Base-by-base conservation (phyloP, 1,284 basidiomycete species). In the Leccinum fuscescens region DNA sequence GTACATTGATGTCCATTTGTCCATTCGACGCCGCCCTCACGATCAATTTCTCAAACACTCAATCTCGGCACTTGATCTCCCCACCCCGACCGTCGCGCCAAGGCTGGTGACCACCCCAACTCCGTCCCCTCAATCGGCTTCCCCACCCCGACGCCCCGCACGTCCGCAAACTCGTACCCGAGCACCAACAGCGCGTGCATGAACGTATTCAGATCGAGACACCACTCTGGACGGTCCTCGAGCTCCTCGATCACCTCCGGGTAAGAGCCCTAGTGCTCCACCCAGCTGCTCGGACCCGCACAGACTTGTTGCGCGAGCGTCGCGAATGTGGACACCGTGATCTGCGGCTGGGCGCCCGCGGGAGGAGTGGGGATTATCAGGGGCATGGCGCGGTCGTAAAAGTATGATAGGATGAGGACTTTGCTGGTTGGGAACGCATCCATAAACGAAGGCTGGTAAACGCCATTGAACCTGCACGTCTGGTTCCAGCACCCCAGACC, bases 121-220 rank as follows among this genome's bases (percentile, higher is more conserved):
- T 98, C 97, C 4, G 95, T 96, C 6, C 90, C 93, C 27, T 83
- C 83, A 52, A 99, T 83, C 82, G 92, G 88, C 82, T 98, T 98
- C 68, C 88, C 96, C 46, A 95, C 84, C 74, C 82, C 79, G 42
- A 96, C 83, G 65, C 86, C 81, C 63, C 92, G 76, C 42, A 78
- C 79, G 42, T 84, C 86, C 24, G 76, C 79, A 71, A 96, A 88
- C 79, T 94, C 94, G 76, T 96, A 93, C 53, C 92, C 87, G 0
- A 96, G 80, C 59, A 89, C 82, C 56, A 98, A 77, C 62, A 99
- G 75, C 39, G 86, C 89, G 72, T 97, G 87, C 93, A 96, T 94
- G 74, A 96, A 99, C 37, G 94, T 29, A 29, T 4, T 98, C 70
- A 98, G 75, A 76, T 99, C 96, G 53, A 98, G 82, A 76, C 96